Base-by-base conservation (phyloP, 2,329 filamentous ascomycete species). In the Boeremia exigua region DNA sequence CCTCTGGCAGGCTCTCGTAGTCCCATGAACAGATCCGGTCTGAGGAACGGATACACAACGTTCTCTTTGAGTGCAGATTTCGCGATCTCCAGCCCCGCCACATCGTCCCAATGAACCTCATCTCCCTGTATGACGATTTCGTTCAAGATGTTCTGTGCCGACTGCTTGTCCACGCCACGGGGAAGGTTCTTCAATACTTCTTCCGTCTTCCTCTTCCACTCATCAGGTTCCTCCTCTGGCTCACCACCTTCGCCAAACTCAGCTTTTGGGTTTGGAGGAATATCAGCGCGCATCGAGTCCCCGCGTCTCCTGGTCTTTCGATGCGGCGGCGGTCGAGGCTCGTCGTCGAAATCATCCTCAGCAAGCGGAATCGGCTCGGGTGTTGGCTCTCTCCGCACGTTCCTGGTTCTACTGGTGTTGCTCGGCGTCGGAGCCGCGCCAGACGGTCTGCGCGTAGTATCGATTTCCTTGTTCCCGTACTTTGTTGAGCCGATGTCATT, bases 91-190 rank as follows among this genome's bases (percentile, higher is more conserved):
- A 99, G 80, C 0, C 95, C 95, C 0, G 95, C 93, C 53, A 99
- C 90, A 71, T 99, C 95, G 43, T 86, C 85, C 95, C 95, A 99
- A 67, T 90, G 91, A 2, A 99, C 95, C 70, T 96, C 90, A 66
- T 99, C 95, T 6, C 95, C 95, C 60, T 94, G 87, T 12, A 98
- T 88, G 2, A 99, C 90, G 56, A 99, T 96, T 63, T 99, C 95
- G 68, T 97, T 97, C 54, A 98, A 82, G 28, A 99, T 97, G 59
- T 97, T 92, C 68, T 91, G 90, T 0, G 94, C 95, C 3, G 93
- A 90, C 25, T 83, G 80, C 62, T 88, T 85, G 69, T 99, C 95
- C 3, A 97, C 86, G 0, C 92, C 92, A 48, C 87, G 84, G 0
- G 93, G 93, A 1, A 98, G 77, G 53, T 88, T 88, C 69, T 90